phyloP scores from a whole-genome alignment of 73 alveolate genomes.

The Tetrahymena borealis region DNA sequence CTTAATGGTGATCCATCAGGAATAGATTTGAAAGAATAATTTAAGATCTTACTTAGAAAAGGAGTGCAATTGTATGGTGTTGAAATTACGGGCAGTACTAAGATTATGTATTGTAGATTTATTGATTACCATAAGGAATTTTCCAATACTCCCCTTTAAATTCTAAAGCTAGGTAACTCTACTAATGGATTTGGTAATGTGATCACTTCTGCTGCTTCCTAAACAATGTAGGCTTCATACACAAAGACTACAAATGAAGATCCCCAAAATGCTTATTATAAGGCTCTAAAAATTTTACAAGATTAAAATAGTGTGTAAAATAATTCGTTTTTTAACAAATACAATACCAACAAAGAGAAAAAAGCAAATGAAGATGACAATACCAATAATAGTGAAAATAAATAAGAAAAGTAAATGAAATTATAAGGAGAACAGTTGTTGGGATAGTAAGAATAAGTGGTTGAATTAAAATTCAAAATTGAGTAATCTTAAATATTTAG shows the following conservation, averaged over 20 bases:
- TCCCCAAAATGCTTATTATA: neutral
- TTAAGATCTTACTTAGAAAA: conserved; percentile 28
- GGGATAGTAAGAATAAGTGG: too few species aligned
- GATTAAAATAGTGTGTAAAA: neutral
- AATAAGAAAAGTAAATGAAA: too few species aligned
- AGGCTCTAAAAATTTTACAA: neutral
- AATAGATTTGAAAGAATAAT: conserved; percentile 11
- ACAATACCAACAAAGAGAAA: neutral
- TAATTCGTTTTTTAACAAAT: neutral
- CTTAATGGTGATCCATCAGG: conserved; percentile 52
- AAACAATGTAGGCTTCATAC: neutral
- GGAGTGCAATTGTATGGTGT: conserved; percentile 40
- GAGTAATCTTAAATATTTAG: neutral
- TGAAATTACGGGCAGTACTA: conserved; percentile 27
- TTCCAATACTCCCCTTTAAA: neutral
- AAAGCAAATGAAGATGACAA: too few species aligned
- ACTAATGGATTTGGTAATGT: neutral
- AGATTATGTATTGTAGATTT: conserved; percentile 35
- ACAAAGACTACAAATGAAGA: neutral
- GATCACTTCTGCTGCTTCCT: neutral
- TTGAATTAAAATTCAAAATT: neutral
- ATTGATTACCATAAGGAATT: neutral
- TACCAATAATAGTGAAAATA: too few species aligned
- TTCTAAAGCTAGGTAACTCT: neutral
- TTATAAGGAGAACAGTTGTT: too few species aligned